A percentile compares a stretch with the other conserved stretches of the same genome.
Conservation (phyloP, 306 rosid genomes). For the Quercus agrifolia region DNA sequence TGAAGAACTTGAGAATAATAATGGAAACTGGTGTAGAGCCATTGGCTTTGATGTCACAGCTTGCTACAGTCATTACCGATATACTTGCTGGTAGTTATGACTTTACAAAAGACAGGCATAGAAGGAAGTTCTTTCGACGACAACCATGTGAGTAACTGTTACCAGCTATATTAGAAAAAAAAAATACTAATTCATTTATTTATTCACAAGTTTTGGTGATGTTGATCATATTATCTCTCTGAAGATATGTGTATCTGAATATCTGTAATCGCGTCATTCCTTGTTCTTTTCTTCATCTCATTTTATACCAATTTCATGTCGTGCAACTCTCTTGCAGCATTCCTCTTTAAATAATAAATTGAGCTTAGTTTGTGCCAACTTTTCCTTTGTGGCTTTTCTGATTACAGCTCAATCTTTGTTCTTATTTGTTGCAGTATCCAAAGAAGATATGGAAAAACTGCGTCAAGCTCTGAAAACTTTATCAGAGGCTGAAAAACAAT, state of each 20-base stretch:
- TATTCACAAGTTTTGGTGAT: conserved; percentile 11
- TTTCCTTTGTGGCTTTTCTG: background rate
- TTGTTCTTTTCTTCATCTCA: background rate
- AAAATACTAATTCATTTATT: conserved; percentile 1
- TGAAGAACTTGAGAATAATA: conserved; percentile 84
- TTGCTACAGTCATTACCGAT: conserved; percentile 94
- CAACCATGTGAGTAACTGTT: conserved; percentile 63
- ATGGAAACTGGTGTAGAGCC: conserved; percentile 99
- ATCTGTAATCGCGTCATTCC: background rate
- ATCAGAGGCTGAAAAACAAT: conserved; percentile 96
- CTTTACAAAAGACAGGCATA: conserved; percentile 61
- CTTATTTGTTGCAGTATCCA: conserved; percentile 52
- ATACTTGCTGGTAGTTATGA: conserved; percentile 93
- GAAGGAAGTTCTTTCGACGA: conserved; percentile 87
- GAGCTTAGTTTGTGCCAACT: background rate
- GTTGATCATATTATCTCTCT: background rate
- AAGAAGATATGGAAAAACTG: conserved; percentile 96
- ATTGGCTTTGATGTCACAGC: conserved; percentile 92
- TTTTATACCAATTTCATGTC: background rate
- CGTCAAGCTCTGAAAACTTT: conserved; percentile 94
- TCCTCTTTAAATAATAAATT: background rate
- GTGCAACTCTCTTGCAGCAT: background rate
- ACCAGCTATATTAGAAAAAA: background rate
- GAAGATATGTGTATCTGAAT: background rate
- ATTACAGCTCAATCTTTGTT: background rate